Evolutionary conservation across 176 grass and related monocot genomes (phyloP).

Genomic region (Oropetium thomaeum): DNA sequence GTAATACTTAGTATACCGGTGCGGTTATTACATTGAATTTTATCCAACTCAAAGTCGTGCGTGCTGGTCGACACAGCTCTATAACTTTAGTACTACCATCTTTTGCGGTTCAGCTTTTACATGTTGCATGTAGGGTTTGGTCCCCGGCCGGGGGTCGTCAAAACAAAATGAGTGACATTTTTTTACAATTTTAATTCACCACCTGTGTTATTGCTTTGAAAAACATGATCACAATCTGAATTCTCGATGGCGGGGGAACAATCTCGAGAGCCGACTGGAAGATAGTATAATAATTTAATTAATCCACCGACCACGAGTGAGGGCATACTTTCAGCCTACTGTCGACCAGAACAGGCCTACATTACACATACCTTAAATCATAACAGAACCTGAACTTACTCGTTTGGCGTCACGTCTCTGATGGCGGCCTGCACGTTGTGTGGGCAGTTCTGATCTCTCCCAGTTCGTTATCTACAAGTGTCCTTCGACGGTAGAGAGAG

Average conservation of each 20-base stretch:
- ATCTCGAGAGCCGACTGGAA: not conserved
- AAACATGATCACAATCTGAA: not conserved
- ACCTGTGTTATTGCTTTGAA: not conserved
- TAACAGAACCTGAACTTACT: conserved; percentile 19
- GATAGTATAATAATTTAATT: not conserved
- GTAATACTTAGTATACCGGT: too few relatives aligned
- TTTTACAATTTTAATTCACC: not conserved
- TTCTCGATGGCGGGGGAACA: not conserved
- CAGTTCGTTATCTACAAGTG: conserved; percentile 15
- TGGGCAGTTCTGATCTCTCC: not conserved
- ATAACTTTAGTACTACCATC: not conserved
- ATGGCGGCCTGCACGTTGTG: conserved; percentile 25
- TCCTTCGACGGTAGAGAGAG: not conserved
- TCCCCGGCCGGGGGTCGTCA: too few relatives aligned
- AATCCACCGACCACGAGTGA: not conserved
- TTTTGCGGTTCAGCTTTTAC: conserved; percentile 16
- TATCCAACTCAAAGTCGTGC: not conserved
- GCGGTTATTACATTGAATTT: not conserved
- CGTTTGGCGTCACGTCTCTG: conserved; percentile 23
- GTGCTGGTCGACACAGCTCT: conserved; percentile 16
- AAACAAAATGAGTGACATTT: not conserved
- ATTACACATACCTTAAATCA: conserved; percentile 2
- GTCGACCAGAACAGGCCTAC: not conserved
- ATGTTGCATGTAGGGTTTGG: conserved; percentile 21
- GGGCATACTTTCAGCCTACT: not conserved